Evolutionary conservation across 345 rosid genomes (phyloP).

Genomic region (Microthlaspi erraticum): DNA sequence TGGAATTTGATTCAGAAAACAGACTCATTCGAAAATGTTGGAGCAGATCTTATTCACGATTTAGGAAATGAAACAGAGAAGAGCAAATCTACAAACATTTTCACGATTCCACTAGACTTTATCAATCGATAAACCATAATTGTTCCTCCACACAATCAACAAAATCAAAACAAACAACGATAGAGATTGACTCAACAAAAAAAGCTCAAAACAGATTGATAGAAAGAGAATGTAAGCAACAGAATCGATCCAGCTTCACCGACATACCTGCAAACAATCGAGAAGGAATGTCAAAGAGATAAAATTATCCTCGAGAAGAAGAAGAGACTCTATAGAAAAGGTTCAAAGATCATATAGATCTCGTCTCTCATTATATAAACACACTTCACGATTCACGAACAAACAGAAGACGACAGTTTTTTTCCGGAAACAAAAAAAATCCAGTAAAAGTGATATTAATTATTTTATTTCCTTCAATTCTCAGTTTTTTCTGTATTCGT

Average conservation of each 20-base stretch:
- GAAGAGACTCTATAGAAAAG: slow-evolving; percentile 35
- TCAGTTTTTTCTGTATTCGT: not conserved
- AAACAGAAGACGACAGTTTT: slow-evolving; percentile 27
- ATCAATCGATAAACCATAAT: not conserved
- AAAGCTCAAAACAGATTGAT: slow-evolving; percentile 5
- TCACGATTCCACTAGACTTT: not conserved
- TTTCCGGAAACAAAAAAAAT: not conserved
- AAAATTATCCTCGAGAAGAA: not conserved
- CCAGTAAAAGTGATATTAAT: slow-evolving; percentile 1
- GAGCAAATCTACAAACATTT: slow-evolving; percentile 3
- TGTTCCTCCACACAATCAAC: not conserved
- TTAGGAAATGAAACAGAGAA: not conserved
- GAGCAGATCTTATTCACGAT: not conserved
- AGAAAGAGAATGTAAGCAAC: slow-evolving; percentile 2
- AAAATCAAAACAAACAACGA: not conserved
- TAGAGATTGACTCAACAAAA: not conserved
- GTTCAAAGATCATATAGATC: slow-evolving; percentile 19
- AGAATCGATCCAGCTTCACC: not conserved
- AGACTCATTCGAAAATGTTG: not conserved
- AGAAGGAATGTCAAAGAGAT: not conserved
- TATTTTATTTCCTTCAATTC: not conserved
- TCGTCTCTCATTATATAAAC: slow-evolving; percentile 38
- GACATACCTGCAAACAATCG: slow-evolving; percentile 32
- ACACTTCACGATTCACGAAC: not conserved
- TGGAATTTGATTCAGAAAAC: not conserved